Evolutionary conservation across 371 early-diverging fungal species (phyloP), one percentile per base, ranked within the genome.

Genomic region (Mortierella sp.): DNA sequence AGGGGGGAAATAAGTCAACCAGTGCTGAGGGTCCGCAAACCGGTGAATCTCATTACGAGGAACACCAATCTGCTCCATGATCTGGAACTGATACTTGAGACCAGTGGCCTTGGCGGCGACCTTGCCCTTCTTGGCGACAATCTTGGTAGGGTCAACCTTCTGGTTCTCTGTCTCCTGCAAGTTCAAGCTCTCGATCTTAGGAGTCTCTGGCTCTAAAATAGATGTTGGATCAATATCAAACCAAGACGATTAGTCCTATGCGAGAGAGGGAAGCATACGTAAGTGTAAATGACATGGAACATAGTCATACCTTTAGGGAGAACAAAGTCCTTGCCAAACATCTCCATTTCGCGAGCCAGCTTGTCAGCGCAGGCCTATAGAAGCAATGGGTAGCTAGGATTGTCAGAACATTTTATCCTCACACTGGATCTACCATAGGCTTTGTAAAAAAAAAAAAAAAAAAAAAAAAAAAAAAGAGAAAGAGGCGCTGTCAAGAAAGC

Each of bases 1-100:
- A 29, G 95, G 96, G 58, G 99, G 99, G 89, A 99, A 99, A 87
- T 94, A 97, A 69, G 91, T 86, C 51, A 97, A 87, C 99, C 99
- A 99, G 86, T 99, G 90, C 30, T 84, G 82, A 51, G 99, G 92
- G 76, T 99, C 96, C 58, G 95, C 92, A 86, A 99, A 99, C 75
- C 94, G 92, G 81, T 91, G 90, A 72, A 99, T 97, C 53, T 99
- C 98, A 30, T 89, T 89, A 30, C 84, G 85, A 18, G 93, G 90
- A 62, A 99, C 92, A 47, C 99, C 99, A 77, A 97, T 91, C 56
- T 90, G 87, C 72, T 89, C 86, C 96, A 99, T 94, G 74, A 99
- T 99, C 81, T 98, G 94, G 87, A 95, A 97, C 80, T 99, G 98
- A 75, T 96, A 97, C 74, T 93, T 94, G 46, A 87, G 86, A 52